A percentile compares a stretch with the other conserved stretches of the same genome.
These are phyloP conservation scores for Eucalyptus shirleyi DNA, from an alignment of 345 rosid species.

Conservation along the genomic window DNA sequence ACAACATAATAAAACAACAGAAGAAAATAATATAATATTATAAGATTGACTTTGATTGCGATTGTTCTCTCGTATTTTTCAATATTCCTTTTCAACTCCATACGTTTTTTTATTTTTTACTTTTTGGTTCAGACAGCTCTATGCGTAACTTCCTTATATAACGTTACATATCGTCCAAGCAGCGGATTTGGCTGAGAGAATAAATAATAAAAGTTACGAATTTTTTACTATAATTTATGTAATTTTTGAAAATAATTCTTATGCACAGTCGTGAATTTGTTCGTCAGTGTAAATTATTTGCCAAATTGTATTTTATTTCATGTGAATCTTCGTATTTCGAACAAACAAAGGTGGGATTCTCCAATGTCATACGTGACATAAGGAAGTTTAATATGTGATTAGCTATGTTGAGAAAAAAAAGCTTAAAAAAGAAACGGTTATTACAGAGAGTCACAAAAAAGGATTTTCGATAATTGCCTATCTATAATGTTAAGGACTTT, in stretches of 20 bases:
- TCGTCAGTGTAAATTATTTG: not conserved
- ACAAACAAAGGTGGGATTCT: not conserved
- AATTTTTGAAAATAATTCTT: not conserved
- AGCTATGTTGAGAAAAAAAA: too few relatives aligned
- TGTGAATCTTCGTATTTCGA: not conserved
- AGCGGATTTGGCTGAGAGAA: not conserved
- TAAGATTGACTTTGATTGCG: not conserved
- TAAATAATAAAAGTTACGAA: not conserved
- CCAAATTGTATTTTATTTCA: not conserved
- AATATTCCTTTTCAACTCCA: not conserved
- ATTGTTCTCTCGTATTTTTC: not conserved
- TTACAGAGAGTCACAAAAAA: rapidly evolving
- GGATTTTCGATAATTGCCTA: too few relatives aligned
- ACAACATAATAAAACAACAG: not conserved
- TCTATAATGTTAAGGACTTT: too few relatives aligned
- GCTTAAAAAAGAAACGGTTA: too few relatives aligned
- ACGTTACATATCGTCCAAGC: not conserved
- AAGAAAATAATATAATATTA: not conserved
- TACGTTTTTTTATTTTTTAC: not conserved
- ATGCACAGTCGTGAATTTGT: not conserved
- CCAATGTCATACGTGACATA: too few relatives aligned
- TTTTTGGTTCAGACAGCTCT: not conserved
- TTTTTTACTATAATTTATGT: not conserved
- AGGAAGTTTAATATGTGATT: too few relatives aligned
- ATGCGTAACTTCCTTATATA: not conserved